These are phyloP conservation scores for Ilex asprella DNA, from an alignment of 257 asterid genomes.

Conservation along the genomic window DNA sequence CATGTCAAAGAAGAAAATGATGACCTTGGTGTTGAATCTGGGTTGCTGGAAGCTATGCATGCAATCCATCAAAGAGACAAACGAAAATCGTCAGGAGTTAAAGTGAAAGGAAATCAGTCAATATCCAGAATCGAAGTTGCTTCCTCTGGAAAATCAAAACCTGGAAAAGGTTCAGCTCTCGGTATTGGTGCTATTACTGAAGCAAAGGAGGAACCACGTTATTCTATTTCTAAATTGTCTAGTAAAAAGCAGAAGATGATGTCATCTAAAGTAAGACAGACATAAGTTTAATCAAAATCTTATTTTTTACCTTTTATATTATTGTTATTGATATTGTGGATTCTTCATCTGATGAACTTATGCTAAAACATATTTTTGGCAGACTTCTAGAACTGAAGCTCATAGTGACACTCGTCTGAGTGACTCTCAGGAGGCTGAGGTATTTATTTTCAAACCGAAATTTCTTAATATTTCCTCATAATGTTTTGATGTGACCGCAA, in stretches of 20 bases:
- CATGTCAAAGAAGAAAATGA: conserved; percentile 36
- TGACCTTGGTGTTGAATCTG: conserved; percentile 57
- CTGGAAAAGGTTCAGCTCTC: conserved; percentile 37
- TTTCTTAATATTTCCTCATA: neutral
- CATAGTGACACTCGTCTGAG: conserved; percentile 30
- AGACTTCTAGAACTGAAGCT: conserved; percentile 48
- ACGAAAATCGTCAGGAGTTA: conserved; percentile 39
- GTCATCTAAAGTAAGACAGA: conserved; percentile 42
- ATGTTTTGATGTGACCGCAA: neutral
- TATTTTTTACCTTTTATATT: neutral
- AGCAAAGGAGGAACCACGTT: conserved; percentile 35
- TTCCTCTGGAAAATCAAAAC: conserved; percentile 40
- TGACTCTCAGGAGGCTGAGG: conserved; percentile 59
- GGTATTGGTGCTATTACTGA: conserved; percentile 41
- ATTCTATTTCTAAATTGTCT: conserved; percentile 26
- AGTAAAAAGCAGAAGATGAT: conserved; percentile 47
- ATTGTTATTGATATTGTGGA: neutral
- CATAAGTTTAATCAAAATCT: conserved; percentile 1
- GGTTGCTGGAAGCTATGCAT: conserved; percentile 38
- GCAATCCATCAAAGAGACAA: conserved; percentile 38
- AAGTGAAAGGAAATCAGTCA: conserved; percentile 40
- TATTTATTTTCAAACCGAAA: conserved; percentile 17
- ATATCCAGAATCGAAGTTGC: conserved; percentile 43
- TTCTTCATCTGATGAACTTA: conserved; percentile 7
- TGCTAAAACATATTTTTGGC: conserved; percentile 21